Evolutionary conservation across 345 rosid species (phyloP).

Genomic region (Hibiscus tridactylites): DNA sequence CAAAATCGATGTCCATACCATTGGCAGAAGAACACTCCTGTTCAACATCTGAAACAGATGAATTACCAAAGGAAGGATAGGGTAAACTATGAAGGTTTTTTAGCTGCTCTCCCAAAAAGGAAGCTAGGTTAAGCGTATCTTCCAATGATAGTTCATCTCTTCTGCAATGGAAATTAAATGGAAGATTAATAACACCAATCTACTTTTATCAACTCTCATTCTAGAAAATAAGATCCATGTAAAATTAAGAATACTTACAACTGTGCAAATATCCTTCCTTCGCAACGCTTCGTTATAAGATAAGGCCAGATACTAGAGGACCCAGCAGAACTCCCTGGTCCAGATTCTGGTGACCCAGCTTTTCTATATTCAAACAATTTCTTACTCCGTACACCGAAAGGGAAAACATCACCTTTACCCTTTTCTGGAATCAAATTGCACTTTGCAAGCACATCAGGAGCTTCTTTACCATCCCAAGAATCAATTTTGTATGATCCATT

Average conservation of each 20-base stretch:
- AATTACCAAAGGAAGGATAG: slow-evolving; percentile 43
- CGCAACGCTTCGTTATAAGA: slow-evolving; percentile 79
- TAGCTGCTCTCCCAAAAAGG: slow-evolving; percentile 77
- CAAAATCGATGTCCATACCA: slow-evolving; percentile 23
- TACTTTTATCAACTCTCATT: slow-evolving; percentile 4
- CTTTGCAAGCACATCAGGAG: slow-evolving; percentile 48
- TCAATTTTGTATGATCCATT: slow-evolving; percentile 52
- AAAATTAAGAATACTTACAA: slow-evolving; percentile 46
- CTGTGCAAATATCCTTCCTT: slow-evolving; percentile 78
- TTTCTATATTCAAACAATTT: slow-evolving; percentile 46
- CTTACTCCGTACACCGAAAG: slow-evolving; percentile 81
- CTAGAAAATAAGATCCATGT: not conserved
- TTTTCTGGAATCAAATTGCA: slow-evolving; percentile 37
- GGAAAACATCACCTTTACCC: slow-evolving; percentile 36
- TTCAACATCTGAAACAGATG: slow-evolving; percentile 26
- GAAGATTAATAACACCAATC: not conserved
- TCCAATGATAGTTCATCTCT: slow-evolving; percentile 59
- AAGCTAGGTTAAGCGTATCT: slow-evolving; percentile 53
- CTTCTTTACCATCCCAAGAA: slow-evolving; percentile 87
- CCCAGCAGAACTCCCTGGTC: slow-evolving; percentile 26
- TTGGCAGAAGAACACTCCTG: slow-evolving; percentile 18
- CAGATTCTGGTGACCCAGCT: slow-evolving; percentile 33
- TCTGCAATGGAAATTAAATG: slow-evolving; percentile 36
- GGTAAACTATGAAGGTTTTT: slow-evolving; percentile 68
- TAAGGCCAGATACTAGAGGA: slow-evolving; percentile 66